Conservation (phyloP, 2,329 filamentous ascomycete species). For the Pyrenochaeta sp. region DNA sequence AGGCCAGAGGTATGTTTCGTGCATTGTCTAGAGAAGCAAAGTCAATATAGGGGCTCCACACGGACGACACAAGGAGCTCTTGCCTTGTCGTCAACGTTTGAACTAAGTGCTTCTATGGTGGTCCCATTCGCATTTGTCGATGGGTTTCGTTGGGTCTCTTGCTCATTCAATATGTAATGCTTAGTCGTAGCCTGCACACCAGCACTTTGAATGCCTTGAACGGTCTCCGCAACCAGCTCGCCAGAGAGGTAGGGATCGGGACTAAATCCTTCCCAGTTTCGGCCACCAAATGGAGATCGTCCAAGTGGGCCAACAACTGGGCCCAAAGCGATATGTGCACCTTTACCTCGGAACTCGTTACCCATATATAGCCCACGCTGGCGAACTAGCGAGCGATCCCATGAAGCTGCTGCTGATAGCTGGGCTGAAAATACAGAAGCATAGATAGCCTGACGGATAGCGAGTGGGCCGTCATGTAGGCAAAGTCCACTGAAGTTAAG, state of each 20-base stretch:
- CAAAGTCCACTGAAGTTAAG: conserved; percentile 53
- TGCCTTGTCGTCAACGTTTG: conserved; percentile 60
- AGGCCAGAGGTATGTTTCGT: conserved; percentile 71
- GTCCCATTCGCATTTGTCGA: conserved; percentile 41
- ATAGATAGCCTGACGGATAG: conserved; percentile 39
- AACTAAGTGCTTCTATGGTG: conserved; percentile 64
- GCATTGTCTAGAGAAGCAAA: conserved; percentile 52
- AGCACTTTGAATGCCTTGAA: conserved; percentile 49
- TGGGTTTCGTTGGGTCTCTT: conserved; percentile 58
- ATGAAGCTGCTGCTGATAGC: conserved; percentile 51
- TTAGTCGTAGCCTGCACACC: conserved; percentile 56
- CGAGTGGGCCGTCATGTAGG: conserved; percentile 50
- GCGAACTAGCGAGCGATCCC: conserved; percentile 48
- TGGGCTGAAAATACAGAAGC: conserved; percentile 50
- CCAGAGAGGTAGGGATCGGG: conserved; percentile 55
- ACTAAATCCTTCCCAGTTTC: conserved; percentile 56
- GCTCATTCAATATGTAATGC: conserved; percentile 69
- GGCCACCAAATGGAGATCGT: conserved; percentile 48
- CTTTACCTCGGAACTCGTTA: conserved; percentile 43
- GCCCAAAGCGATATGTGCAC: conserved; percentile 54
- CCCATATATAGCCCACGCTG: conserved; percentile 46
- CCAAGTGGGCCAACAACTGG: conserved; percentile 60
- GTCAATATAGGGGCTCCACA: neutral
- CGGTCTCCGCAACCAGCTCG: conserved; percentile 47
- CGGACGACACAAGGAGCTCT: neutral